A percentile compares a stretch with the other conserved stretches of the same genome.
Evolutionary conservation across 371 early-diverging fungal genomes (phyloP).

Genomic region (Mortierella sp.): DNA sequence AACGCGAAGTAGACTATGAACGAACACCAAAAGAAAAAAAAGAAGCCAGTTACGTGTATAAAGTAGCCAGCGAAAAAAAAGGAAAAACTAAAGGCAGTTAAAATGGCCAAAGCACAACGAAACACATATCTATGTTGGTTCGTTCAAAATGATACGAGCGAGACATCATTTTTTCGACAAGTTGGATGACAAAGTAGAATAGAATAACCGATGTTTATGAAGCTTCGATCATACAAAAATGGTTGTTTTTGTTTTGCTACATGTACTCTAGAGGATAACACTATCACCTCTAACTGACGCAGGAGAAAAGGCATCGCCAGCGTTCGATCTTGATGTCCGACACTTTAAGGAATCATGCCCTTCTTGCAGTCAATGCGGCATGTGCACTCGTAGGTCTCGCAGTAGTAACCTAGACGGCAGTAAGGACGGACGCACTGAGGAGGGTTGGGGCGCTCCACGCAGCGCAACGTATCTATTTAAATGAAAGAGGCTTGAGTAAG

Average conservation of each 20-base stretch:
- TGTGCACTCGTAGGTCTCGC: background rate
- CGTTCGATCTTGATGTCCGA: background rate
- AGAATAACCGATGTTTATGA: background rate
- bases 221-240: background rate
- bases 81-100: no score
- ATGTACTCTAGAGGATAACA: background rate
- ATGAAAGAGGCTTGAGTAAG: no score
- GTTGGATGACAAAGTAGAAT: no score
- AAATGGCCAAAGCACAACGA: no score
- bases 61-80: no score
- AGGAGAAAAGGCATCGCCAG: background rate
- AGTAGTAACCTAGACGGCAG: background rate
- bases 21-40: no score
- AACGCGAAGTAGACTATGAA: no score
- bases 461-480: background rate
- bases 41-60: no score
- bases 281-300: background rate
- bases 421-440: background rate
- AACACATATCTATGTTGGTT: no score
- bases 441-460: background rate
- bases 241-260: background rate
- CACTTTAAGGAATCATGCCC: background rate
- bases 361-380: background rate
- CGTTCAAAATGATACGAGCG: no score
- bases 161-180: no score